Evolutionary conservation across 352 stramenopile genomes (phyloP).

Genomic region (Globisporangium lucens): DNA sequence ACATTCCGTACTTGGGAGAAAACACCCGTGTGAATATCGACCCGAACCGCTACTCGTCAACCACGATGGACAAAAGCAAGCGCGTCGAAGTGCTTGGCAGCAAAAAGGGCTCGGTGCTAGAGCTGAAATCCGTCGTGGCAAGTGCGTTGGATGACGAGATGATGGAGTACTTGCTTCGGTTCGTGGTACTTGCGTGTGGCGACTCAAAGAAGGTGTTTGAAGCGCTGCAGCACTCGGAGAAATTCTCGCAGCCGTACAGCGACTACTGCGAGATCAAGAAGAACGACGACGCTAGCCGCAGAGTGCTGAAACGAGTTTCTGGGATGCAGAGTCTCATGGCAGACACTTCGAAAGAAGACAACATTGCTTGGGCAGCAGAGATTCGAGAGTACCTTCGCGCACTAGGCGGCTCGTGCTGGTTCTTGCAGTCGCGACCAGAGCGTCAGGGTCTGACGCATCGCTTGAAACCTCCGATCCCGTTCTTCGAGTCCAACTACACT

Average conservation of each 20-base stretch:
- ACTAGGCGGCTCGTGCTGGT: constrained; percentile 27
- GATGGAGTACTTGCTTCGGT: constrained; percentile 55
- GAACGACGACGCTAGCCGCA: constrained; percentile 22
- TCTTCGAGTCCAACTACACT: constrained; percentile 56
- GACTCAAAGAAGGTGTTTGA: constrained; percentile 43
- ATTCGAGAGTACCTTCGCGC: constrained; percentile 13
- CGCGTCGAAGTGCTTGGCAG: constrained; percentile 38
- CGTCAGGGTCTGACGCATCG: constrained; percentile 23
- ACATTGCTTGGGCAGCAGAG: not conserved
- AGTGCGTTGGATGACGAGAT: constrained; percentile 54
- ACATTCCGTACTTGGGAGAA: constrained; percentile 90
- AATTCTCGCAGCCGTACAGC: constrained; percentile 32
- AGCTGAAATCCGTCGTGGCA: constrained; percentile 33
- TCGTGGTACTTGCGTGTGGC: constrained; percentile 48
- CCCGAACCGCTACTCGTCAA: constrained; percentile 54
- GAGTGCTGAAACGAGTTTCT: constrained; percentile 23
- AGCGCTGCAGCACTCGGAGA: constrained; percentile 26
- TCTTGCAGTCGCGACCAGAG: constrained; percentile 23
- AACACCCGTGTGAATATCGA: constrained; percentile 49
- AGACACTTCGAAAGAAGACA: not conserved
- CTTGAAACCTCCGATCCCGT: constrained; percentile 41
- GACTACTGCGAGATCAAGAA: constrained; percentile 54
- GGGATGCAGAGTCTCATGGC: constrained; percentile 26
- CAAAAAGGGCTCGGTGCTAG: constrained; percentile 13
- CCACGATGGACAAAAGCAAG: constrained; percentile 58